Evolutionary conservation across 345 rosid genomes (phyloP), one percentile per base, ranked within the genome.

Genomic region (Gossypium mustelinum): DNA sequence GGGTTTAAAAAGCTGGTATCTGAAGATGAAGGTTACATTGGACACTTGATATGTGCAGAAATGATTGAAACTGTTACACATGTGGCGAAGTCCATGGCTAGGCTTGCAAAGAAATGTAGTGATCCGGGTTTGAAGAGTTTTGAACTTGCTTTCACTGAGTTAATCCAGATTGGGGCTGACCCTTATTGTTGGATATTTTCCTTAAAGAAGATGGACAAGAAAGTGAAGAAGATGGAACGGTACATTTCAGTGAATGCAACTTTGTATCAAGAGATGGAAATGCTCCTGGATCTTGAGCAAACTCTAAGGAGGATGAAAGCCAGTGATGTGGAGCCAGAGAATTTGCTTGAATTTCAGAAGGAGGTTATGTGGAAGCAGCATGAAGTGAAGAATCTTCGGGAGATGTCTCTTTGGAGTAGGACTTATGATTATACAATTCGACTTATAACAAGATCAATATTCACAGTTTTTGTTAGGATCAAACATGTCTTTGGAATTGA

Each of bases 191-290:
- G 99, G 99, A 86, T 77, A 72, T 90, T 89, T 80, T 68, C 87
- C 4, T 77, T 81, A 80, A 91, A 84, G 85, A 93, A 93, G 76
- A 95, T 95, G 99, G 98, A 90, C 65, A 83, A 76, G 55, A 93
- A 93, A 79, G 89, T 81, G 12, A 93, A 88, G 86, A 93, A 90
- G 85, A 93, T 95, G 94, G 94, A 93, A 75, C 90, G 84, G 18
- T 93, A 87, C 52, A 85, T 95, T 70, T 87, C 89, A 0, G 82
- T 86, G 13, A 95, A 95, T 74, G 92, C 89, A 5, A 86, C 81
- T 70, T 79, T 95, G 69, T 91, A 91, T 67, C 99, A 93, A 77
- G 99, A 91, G 87, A 93, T 91, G 89, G 99, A 95, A 85, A 78
- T 88, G 78, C 87, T 95, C 43, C 79, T 87, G 2, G 98, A 93